Conservation (phyloP, 192 early-diverging fungal genomes). For the Rhizophagus prolifer region DNA sequence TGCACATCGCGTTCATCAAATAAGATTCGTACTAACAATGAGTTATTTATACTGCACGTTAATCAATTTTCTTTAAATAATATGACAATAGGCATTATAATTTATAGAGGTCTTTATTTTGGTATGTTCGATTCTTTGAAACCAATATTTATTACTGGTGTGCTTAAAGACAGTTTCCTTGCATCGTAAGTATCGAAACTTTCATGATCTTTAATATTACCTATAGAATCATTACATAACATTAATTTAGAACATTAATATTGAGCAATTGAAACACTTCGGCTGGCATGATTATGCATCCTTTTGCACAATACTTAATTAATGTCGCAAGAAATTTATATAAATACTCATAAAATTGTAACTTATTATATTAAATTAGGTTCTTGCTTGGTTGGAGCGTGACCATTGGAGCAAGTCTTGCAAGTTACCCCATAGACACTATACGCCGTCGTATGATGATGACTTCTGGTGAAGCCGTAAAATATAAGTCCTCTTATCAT, state of each 20-base stretch:
- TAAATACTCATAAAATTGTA: not conserved
- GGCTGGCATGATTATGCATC: no score
- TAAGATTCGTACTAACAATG: no score
- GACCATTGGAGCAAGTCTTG: constrained; percentile 84
- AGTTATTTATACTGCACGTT: no score
- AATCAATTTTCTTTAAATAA: not conserved
- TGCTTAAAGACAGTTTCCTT: constrained; percentile 29
- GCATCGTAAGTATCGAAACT: constrained; percentile 9
- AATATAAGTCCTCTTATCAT: constrained; percentile 85
- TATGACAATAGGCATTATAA: constrained; percentile 20
- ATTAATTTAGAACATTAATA: no score
- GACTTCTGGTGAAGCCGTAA: constrained; percentile 85
- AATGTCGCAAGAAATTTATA: no score
- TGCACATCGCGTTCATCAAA: no score
- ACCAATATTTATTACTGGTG: constrained; percentile 36
- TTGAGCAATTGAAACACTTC: no score
- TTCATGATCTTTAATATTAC: no score
- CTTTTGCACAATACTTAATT: no score
- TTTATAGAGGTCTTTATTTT: constrained; percentile 52
- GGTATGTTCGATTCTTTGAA: constrained; percentile 67
- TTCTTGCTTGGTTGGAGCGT: constrained; percentile 76
- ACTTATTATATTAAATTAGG: constrained; percentile 4
- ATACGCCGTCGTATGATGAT: constrained; percentile 97
- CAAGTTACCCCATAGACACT: constrained; percentile 97
- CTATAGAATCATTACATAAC: no score